Evolutionary conservation across 768 basidiomycete genomes (phyloP).

Genomic region (Kwoniella mangroviensis): DNA sequence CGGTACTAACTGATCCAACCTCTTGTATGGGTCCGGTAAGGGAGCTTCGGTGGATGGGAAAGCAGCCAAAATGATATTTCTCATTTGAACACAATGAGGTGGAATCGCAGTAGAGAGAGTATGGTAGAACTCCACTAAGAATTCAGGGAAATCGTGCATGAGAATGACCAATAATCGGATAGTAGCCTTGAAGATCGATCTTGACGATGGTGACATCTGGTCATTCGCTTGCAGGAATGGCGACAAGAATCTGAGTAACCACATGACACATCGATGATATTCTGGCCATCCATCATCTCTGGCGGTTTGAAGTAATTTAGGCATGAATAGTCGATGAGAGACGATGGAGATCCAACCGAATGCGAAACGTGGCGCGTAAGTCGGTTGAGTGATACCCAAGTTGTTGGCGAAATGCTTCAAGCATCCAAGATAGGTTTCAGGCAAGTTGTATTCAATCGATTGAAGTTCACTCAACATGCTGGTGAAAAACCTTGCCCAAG

Average conservation of each 20-base stretch:
- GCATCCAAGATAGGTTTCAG: constrained; percentile 76
- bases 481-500: constrained; percentile 98
- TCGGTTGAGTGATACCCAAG: constrained; percentile 92
- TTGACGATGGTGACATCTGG: constrained; percentile 71
- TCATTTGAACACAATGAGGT: constrained; percentile 87
- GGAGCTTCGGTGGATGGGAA: constrained; percentile 66
- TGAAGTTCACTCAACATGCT: constrained; percentile 91
- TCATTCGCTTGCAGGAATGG: constrained; percentile 81
- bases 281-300: constrained; percentile 96
- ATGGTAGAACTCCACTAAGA: constrained; percentile 95
- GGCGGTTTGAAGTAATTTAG: constrained; percentile 82
- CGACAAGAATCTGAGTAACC: constrained; percentile 90
- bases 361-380: constrained; percentile 95
- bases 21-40: constrained; percentile 67
- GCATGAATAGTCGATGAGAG: constrained; percentile 97
- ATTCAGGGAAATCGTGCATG: constrained; percentile 98
- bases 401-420: constrained; percentile 89
- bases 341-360: constrained; percentile 98
- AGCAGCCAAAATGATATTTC: constrained; percentile 94
- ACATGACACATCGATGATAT: constrained; percentile 91
- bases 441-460: constrained; percentile 79
- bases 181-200: constrained; percentile 87
- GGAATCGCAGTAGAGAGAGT: constrained; percentile 93
- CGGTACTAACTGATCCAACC: constrained; percentile 65
- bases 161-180: constrained; percentile 89